Conservation (phyloP, 2,329 filamentous ascomycete species). For the Exophiala alcalophila region DNA sequence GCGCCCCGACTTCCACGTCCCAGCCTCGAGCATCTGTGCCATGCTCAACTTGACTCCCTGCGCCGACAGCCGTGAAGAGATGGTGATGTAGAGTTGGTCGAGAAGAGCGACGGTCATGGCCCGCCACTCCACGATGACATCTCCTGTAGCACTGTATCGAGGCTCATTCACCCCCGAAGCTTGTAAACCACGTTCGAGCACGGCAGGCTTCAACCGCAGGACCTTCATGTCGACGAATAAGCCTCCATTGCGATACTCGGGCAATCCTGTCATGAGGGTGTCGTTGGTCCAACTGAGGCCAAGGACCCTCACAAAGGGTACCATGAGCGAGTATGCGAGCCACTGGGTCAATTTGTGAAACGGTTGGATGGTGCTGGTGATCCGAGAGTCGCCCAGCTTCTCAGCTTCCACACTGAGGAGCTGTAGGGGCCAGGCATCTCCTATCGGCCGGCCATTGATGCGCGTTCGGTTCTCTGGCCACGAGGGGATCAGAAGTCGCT, state of each 20-base stretch:
- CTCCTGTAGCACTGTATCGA: conserved; percentile 7
- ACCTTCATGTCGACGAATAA: conserved; percentile 13
- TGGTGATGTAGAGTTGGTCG: conserved; percentile 31
- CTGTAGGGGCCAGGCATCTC: conserved; percentile 15
- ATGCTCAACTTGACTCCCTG: conserved; percentile 45
- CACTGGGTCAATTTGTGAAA: conserved; percentile 14
- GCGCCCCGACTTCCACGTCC: conserved; percentile 34
- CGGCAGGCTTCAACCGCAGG: conserved; percentile 3
- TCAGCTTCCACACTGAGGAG: conserved; percentile 3
- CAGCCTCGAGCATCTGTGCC: conserved; percentile 33
- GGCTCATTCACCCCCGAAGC: conserved; percentile 8
- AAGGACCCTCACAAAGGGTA: conserved; percentile 7
- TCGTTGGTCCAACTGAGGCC: neutral
- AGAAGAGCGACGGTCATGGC: conserved; percentile 15
- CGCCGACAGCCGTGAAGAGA: conserved; percentile 36
- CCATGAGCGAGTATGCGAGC: conserved; percentile 9
- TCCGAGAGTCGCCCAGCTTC: neutral
- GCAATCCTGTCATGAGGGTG: conserved; percentile 7
- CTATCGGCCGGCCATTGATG: conserved; percentile 4
- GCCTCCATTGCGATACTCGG: conserved; percentile 14
- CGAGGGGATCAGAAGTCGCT: conserved; percentile 11
- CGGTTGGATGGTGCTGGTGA: conserved; percentile 6
- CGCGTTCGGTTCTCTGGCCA: conserved; percentile 12
- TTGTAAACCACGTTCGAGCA: conserved; percentile 1
- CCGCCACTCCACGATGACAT: conserved; percentile 17